Base-by-base conservation (phyloP, 176 grass and related monocot species). In the Luzula sylvatica region DNA sequence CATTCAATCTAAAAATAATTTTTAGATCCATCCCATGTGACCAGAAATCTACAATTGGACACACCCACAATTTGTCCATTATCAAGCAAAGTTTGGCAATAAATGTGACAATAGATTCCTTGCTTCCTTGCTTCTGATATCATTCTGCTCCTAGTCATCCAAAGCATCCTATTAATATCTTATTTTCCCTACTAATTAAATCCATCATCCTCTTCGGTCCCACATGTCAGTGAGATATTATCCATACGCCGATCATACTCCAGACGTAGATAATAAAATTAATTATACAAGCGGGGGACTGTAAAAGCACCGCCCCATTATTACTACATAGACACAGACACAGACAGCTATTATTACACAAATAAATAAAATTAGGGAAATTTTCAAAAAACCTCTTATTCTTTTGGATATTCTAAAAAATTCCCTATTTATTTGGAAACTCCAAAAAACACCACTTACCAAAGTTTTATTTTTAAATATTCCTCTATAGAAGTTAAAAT, bases 251-350 rank as follows among this genome's bases (percentile, higher is more conserved):
- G 16, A 46, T 26, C 17, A 16, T 61, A 27, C 23, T 46, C 60
- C 60, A 50, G 15, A 15, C 30, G 43, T 24, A 64, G 22, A 16
- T 45, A 35, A 21, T 13, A 64, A 7, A 15, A 3, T 21, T 46
- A 15, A 29, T 24, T 25, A 5, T 20, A 5, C 60, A 35, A 14
- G 60, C 43, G 59, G 59, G 59, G 47, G n/a, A 64, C 8, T 20
- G 11, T 12, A 21, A 64, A 49, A 19, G 44, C 24, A 64, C 59
- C 42, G 59, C 1, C n/a, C 7, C 38, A 44, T 13, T 43, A 15
- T 12, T 11, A 40, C 7, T 11, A 6, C 35, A 40, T 40, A 40
- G 35, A 5, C 35, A 6, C 35, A 46, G 11, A 46, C 43, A 64
- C 5, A 43, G 43, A 12, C 22, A 61, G 21, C 59, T 5, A 42